Conservation (phyloP, 345 rosid species). For the Chamaenerion angustifolium region DNA sequence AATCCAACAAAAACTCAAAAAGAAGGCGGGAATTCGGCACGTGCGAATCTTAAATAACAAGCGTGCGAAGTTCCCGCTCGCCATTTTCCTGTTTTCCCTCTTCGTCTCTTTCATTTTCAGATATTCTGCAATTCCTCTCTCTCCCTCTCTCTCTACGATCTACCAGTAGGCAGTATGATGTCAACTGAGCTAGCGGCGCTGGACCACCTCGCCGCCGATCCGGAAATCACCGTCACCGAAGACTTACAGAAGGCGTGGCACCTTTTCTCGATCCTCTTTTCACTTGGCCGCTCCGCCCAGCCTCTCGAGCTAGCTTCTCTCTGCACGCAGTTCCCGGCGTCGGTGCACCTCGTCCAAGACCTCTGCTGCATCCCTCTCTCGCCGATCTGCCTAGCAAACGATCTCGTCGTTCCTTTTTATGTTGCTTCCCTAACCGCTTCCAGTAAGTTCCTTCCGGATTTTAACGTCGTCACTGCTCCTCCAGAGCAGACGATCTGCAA, state of each 20-base stretch:
- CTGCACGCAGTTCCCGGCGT: constrained; percentile 25
- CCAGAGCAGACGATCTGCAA: not conserved
- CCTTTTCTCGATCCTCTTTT: constrained; percentile 31
- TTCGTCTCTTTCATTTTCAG: not conserved
- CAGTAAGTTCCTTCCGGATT: constrained; percentile 13
- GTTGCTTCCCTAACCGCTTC: constrained; percentile 12
- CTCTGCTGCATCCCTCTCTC: constrained; percentile 38
- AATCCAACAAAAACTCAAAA: not conserved
- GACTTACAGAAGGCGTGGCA: constrained; percentile 43
- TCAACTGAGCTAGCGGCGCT: constrained; percentile 5
- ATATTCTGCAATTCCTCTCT: not conserved
- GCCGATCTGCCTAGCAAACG: constrained; percentile 22
- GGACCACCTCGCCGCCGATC: not conserved
- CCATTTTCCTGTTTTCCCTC: not conserved
- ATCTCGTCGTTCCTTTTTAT: constrained; percentile 23
- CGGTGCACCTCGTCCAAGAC: constrained; percentile 20
- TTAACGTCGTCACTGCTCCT: constrained; percentile 3
- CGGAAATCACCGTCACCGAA: constrained; percentile 3
- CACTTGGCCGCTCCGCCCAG: constrained; percentile 31
- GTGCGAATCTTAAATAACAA: constrained; percentile 17
- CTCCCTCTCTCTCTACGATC: constrained; percentile 4
- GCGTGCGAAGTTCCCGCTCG: constrained; percentile 6
- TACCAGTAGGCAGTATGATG: constrained; percentile 12
- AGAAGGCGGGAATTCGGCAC: constrained; percentile 16
- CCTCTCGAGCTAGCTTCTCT: constrained; percentile 24